phyloP scores from a whole-genome alignment of 257 asterid genomes.

The Knoxia roxburghii region DNA sequence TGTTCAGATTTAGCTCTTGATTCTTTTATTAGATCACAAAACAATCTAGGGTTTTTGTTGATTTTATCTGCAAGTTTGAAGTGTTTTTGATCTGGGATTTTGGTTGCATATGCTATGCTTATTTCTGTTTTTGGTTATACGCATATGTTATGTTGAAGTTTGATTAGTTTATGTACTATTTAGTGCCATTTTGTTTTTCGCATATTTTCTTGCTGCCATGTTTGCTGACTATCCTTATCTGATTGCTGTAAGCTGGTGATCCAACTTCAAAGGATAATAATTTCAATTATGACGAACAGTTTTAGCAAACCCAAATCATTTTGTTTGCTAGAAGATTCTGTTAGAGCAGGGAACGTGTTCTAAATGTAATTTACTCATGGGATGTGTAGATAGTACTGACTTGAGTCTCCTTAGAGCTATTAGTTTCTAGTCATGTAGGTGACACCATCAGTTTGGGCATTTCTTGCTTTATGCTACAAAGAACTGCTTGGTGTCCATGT shows the following conservation, averaged over 20 bases:
- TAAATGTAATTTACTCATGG: neutral
- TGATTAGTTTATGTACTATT: neutral
- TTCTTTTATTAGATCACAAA: neutral
- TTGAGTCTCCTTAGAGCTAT: neutral
- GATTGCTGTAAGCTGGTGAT: conserved; percentile 2
- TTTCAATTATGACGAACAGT: neutral
- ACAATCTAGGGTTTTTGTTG: neutral
- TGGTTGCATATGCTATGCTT: neutral
- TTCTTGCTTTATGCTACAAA: neutral
- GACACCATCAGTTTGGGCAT: neutral
- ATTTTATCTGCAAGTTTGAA: neutral
- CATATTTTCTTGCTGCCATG: neutral
- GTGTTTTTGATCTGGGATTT: conserved; percentile 7
- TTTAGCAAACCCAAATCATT: neutral
- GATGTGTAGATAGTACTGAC: neutral
- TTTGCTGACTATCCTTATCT: neutral
- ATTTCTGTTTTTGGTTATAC: neutral
- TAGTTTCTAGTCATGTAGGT: neutral
- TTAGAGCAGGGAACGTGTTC: neutral
- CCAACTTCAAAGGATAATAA: neutral
- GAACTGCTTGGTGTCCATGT: neutral
- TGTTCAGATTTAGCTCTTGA: neutral
- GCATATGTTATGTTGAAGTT: neutral
- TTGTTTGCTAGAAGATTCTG: neutral
- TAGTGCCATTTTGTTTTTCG: neutral